Conservation (phyloP, 2,329 filamentous ascomycete genomes). For the Microcera coccophila region DNA sequence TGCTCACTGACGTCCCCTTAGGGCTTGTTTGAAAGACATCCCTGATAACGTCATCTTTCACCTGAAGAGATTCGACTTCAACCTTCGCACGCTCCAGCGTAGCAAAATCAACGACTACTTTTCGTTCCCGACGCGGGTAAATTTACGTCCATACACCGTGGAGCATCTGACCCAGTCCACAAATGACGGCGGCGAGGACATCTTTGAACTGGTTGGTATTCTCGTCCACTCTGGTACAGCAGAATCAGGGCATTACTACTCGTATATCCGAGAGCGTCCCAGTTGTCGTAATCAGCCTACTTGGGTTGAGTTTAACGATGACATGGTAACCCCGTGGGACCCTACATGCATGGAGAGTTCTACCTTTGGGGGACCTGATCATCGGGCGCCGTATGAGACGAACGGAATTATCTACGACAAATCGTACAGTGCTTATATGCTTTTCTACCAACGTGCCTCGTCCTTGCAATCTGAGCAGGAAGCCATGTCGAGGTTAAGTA, state of each 20-base stretch:
- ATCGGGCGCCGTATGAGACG: conserved; percentile 44
- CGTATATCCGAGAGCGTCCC: conserved; percentile 81
- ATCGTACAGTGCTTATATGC: conserved; percentile 88
- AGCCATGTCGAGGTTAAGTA: conserved; percentile 33
- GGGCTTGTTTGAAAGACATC: conserved; percentile 85
- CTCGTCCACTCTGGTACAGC: conserved; percentile 90
- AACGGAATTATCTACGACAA: conserved; percentile 57
- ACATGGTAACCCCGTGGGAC: conserved; percentile 74
- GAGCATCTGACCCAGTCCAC: conserved; percentile 68
- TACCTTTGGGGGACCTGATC: conserved; percentile 74
- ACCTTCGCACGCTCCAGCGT: conserved; percentile 69
- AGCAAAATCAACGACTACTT: conserved; percentile 97
- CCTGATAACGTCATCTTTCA: conserved; percentile 95
- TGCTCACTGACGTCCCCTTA: conserved; percentile 30
- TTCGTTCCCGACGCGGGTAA: conserved; percentile 75
- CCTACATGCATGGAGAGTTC: conserved; percentile 65
- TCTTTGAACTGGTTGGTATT: conserved; percentile 92
- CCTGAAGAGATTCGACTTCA: conserved; percentile 83
- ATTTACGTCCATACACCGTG: conserved; percentile 89
- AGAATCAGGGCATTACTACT: conserved; percentile 96
- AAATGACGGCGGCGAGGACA: conserved; percentile 57
- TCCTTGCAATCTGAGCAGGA: conserved; percentile 55
- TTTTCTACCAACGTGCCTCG: conserved; percentile 86
- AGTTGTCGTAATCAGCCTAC: conserved; percentile 42
- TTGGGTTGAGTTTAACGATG: conserved; percentile 96